Evolutionary conservation across 495 filamentous ascomycete genomes (phyloP), one percentile per base, ranked within the genome.

Genomic region (Podospora appendiculata): DNA sequence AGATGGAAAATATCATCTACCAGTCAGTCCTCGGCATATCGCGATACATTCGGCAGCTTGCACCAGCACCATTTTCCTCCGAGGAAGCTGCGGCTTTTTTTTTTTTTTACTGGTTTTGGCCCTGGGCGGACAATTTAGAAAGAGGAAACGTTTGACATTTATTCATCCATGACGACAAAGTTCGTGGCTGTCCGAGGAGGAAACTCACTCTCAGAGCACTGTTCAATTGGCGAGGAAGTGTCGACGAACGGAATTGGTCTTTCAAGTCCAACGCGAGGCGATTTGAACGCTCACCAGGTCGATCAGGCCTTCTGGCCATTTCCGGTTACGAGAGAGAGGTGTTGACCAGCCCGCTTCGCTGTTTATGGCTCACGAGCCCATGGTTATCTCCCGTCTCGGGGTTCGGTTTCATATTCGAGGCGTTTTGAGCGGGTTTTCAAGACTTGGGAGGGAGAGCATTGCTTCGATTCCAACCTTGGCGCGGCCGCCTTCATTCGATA

Each of bases 261-360:
- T 48, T 25, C 12, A 35, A 48, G 61, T 62, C 55, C 47, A 62
- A 62, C 61, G 57, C 59, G 45, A 64, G 47, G 61, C 61, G 51
- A 59, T 47, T 54, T 39, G 53, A 25, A 42, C 47, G 36, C 17
- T n/a, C 47, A 1, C 32, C n/a, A 35, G 41, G 25, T 43, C 16
- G 25, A 25, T 25, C 25, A 25, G 25, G 25, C 25, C 25, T 25
- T 2, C 25, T 25, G 25, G 25, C 25, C 25, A 2, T 25, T 25
- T 25, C 2, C 25, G 25, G 25, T 25, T 25, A 25, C 25, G 25
- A 25, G 25, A 25, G 25, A 25, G 25, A 25, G 25, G 25, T 25
- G 25, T 25, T 25, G 25, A 25, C 25, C 25, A 25, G 25, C 25
- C 25, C 25, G 2, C 25, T 25, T 25, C 25, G 25, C 25, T 25